Evolutionary conservation across 257 asterid species (phyloP).

Genomic region (Plectranthus barbatus): DNA sequence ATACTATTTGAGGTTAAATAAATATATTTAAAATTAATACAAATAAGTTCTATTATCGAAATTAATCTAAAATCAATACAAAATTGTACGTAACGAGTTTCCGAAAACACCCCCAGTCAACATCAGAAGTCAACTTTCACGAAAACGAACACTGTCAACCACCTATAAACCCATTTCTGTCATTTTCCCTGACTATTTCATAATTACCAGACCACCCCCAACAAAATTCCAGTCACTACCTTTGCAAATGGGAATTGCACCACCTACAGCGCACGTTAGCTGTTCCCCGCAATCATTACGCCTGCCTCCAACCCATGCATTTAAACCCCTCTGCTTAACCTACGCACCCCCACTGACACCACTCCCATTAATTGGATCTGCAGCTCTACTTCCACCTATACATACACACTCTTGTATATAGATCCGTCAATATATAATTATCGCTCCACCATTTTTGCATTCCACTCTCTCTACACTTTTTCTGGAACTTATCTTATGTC

Average conservation of each 20-base stretch:
- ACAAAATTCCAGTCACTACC: conserved; percentile 22
- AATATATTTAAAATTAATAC: no score
- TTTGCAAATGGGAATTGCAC: conserved; percentile 14
- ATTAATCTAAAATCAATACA: no score
- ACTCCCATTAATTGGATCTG: conserved; percentile 47
- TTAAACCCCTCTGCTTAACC: conserved; percentile 42
- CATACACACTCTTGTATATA: conserved; percentile 24
- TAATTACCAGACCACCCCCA: background rate
- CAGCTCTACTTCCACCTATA: conserved; percentile 30
- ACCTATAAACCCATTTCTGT: conserved; percentile 37
- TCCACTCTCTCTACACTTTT: background rate
- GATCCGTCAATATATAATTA: conserved; percentile 16
- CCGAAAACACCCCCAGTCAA: conserved; percentile 38
- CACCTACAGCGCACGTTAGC: conserved; percentile 56
- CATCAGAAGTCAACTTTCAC: conserved; percentile 37
- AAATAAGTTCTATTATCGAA: no score
- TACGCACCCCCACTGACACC: conserved; percentile 40
- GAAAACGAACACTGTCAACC: conserved; percentile 27
- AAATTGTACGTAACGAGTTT: no score
- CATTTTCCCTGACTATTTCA: conserved; percentile 26
- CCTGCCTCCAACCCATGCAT: conserved; percentile 51
- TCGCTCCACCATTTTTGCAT: background rate
- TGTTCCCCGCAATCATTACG: conserved; percentile 43
- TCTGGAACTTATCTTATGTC: conserved; percentile 38
- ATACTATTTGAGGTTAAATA: no score